Conservation (phyloP, 257 asterid genomes). For the Fraxinus quadrangulata region DNA sequence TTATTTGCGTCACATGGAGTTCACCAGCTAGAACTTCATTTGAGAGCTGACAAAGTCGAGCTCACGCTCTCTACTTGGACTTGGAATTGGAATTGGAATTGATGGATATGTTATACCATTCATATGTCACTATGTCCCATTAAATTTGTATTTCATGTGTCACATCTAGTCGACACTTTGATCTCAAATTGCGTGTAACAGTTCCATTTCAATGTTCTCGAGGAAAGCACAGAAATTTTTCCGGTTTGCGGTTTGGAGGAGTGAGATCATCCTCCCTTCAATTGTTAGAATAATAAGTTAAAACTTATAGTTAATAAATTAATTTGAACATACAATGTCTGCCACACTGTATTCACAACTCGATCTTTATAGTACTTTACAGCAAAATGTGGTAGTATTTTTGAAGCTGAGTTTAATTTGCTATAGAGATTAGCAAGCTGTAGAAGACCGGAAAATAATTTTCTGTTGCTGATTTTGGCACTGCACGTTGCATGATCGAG, state of each 20-base stretch:
- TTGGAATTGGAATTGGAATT: too few relatives aligned
- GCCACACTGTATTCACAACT: background rate
- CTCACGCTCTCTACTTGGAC: too few relatives aligned
- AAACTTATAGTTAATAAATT: background rate
- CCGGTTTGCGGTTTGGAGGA: background rate
- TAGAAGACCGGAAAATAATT: background rate
- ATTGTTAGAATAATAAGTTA: background rate
- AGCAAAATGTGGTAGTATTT: background rate
- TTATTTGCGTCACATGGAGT: too few relatives aligned
- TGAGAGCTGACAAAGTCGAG: too few relatives aligned
- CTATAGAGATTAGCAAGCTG: background rate
- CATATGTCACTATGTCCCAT: too few relatives aligned
- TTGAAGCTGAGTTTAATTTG: background rate
- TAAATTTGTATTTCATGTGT: too few relatives aligned
- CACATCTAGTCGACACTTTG: too few relatives aligned
- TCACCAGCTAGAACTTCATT: too few relatives aligned
- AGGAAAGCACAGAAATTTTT: background rate
- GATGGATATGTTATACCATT: too few relatives aligned
- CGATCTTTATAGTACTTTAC: background rate
- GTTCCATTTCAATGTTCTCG: background rate
- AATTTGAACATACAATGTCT: background rate
- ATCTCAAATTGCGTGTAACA: background rate
- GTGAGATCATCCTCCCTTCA: background rate
- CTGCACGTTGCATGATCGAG: constrained; percentile 45
- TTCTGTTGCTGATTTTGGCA: constrained; percentile 17